A percentile compares a stretch with the other conserved stretches of the same genome.
Conservation (phyloP, 352 stramenopile genomes). For the Globisporangium uncinulatum region DNA sequence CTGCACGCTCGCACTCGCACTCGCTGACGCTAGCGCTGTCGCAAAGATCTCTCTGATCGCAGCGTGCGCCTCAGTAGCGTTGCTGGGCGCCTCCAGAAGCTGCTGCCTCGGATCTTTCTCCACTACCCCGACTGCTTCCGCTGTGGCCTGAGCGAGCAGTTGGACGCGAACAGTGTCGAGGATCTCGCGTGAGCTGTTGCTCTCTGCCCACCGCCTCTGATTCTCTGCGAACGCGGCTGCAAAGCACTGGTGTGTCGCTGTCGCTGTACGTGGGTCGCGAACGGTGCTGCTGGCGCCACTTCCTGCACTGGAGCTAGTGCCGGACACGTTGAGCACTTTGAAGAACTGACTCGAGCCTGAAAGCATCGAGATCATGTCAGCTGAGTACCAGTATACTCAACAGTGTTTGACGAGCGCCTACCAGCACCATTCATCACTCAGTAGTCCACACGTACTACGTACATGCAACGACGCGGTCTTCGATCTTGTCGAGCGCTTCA, state of each 20-base stretch:
- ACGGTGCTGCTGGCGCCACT: too few relatives aligned
- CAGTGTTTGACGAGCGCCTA: too few relatives aligned
- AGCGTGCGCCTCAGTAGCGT: not conserved
- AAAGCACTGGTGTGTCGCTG: conserved; percentile 3
- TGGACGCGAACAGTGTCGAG: not conserved
- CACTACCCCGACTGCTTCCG: not conserved
- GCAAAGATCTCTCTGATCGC: not conserved
- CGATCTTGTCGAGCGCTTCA: conserved; percentile 5
- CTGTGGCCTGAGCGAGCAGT: conserved; percentile 1
- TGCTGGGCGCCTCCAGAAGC: not conserved
- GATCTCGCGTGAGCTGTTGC: conserved; percentile 2
- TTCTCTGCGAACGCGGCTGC: not conserved
- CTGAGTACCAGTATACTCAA: not conserved
- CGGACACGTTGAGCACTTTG: not conserved
- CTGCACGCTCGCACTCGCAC: not conserved
- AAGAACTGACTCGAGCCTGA: conserved; percentile 8
- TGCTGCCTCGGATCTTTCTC: not conserved
- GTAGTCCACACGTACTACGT: not conserved
- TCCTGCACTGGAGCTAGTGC: not conserved
- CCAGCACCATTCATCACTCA: not conserved
- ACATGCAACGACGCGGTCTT: conserved; percentile 8
- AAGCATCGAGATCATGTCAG: not conserved
- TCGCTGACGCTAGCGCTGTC: not conserved
- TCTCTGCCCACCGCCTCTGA: not conserved
- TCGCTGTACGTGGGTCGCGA: not conserved